These are phyloP conservation scores for Tylopilus sp. DNA, from an alignment of 768 basidiomycete species.

Conservation along the genomic window DNA sequence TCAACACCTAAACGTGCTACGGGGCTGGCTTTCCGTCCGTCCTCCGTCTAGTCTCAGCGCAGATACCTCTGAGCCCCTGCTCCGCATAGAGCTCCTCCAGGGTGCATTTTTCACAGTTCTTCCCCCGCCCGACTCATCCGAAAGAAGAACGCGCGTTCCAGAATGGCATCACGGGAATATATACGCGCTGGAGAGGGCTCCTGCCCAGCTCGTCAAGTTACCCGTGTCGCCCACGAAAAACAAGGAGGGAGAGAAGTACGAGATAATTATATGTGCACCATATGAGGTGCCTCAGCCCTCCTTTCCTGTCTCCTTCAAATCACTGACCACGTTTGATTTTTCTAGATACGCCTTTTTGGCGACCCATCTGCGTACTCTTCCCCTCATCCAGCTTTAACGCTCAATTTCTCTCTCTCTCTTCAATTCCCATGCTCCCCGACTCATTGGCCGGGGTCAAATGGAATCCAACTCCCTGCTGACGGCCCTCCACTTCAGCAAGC, in stretches of 20 bases:
- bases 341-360: constrained; percentile 79
- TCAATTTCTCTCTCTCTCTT: constrained; percentile 49
- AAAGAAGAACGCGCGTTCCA: constrained; percentile 26
- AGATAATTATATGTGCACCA: constrained; percentile 73
- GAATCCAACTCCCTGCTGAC: not conserved
- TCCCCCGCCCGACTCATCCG: constrained; percentile 37
- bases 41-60: constrained; percentile 34
- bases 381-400: constrained; percentile 50
- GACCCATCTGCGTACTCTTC: constrained; percentile 50
- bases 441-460: not conserved
- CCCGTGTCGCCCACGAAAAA: constrained; percentile 38
- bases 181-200: constrained; percentile 60
- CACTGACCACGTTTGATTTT: not conserved
- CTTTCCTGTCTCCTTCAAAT: not conserved
- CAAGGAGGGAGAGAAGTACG: constrained; percentile 50
- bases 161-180: constrained; percentile 86
- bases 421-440: constrained; percentile 24
- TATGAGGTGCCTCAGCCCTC: constrained; percentile 63
- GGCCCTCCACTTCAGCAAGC: constrained; percentile 37
- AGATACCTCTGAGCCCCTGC: constrained; percentile 35
- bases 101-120: constrained; percentile 76
- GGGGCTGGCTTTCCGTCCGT: constrained; percentile 56
- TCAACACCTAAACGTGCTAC: constrained; percentile 75
- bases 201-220: constrained; percentile 46
- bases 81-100: constrained; percentile 61